Evolutionary conservation across 345 rosid genomes (phyloP), one percentile per base, ranked within the genome.

Genomic region (Rhizophora apiculata): DNA sequence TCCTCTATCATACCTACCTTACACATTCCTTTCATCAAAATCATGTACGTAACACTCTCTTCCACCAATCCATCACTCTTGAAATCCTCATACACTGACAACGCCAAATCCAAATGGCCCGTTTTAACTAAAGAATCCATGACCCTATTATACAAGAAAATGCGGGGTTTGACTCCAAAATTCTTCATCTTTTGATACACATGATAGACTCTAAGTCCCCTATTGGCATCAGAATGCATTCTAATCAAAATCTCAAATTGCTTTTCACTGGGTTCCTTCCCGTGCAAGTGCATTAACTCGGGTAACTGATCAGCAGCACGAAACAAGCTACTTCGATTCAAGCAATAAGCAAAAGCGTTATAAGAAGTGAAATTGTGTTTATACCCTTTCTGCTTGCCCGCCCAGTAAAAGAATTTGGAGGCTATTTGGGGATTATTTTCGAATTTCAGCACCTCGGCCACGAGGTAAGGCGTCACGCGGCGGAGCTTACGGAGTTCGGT

Each of bases 381-480:
- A 53, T 85, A 91, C 27, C 98, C 96, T 75, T 89, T 94, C 22
- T 94, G 97, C 78, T 87, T 91, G 53, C 96, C 97, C 6, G 96
- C 96, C 97, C 98, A 91, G 68, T 82, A 88, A 72, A 94, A 94
- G 87, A 91, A 88, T 80, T 87, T 89, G n/a, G 98, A 72, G 30
- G 93, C 95, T 3, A 88, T 30, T 1, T 71, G 72, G 37, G 96
- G 85, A 74, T 82, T 67, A 56, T 64, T 83, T 5, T 87, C 90
- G 49, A 76, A 70, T 70, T 87, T 94, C 57, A 94, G 76, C 36
- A 94, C 96, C 76, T 94, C 97, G 0, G 96, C 82, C 53, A 94
- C 96, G 7, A 85, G 88, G 43, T 81, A 73, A 6, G 97, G 87
- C 29, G 96, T 94, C 49, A 94, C 89, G 21, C 97, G 89, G 29